phyloP scores from a whole-genome alignment of 208 protist species.

The Porcisia deanei region DNA sequence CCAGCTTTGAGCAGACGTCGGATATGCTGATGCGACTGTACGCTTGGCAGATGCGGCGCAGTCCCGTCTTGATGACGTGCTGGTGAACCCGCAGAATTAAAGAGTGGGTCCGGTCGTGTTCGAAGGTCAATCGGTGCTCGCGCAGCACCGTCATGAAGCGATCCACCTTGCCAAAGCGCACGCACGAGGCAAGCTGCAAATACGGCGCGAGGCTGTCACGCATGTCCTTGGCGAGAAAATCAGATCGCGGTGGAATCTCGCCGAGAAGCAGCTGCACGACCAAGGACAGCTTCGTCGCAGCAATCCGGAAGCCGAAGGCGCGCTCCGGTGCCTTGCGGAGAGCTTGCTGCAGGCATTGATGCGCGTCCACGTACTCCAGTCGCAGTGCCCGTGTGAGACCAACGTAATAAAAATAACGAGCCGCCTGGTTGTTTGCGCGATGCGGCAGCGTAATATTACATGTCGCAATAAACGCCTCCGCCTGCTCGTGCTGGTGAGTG shows the following conservation, averaged over 20 bases:
- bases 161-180: constrained; percentile 94
- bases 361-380: constrained; percentile 95
- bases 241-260: constrained; percentile 95
- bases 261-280: constrained; percentile 98
- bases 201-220: constrained; percentile 93
- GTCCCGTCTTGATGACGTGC: constrained; percentile 98
- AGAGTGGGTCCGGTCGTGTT: constrained; percentile 95
- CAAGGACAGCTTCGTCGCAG: constrained; percentile 93
- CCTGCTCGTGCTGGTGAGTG: constrained; percentile 80
- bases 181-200: constrained; percentile 94
- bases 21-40: constrained; percentile 97
- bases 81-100: constrained; percentile 96
- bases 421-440: constrained; percentile 92
- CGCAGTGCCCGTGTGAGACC: constrained; percentile 96
- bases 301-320: constrained; percentile 94
- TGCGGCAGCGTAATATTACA: constrained; percentile 83
- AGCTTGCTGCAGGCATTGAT: constrained; percentile 94
- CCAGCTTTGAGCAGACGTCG: constrained; percentile 96
- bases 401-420: constrained; percentile 96
- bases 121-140: constrained; percentile 88
- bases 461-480: constrained; percentile 83
- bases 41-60: constrained; percentile 96
- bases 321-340: constrained; percentile 96
- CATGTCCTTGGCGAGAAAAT: constrained; percentile 90
- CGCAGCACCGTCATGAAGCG: constrained; percentile 94